phyloP scores from a whole-genome alignment of 768 basidiomycete species.

The Porpolomopsis calyptriformis region DNA sequence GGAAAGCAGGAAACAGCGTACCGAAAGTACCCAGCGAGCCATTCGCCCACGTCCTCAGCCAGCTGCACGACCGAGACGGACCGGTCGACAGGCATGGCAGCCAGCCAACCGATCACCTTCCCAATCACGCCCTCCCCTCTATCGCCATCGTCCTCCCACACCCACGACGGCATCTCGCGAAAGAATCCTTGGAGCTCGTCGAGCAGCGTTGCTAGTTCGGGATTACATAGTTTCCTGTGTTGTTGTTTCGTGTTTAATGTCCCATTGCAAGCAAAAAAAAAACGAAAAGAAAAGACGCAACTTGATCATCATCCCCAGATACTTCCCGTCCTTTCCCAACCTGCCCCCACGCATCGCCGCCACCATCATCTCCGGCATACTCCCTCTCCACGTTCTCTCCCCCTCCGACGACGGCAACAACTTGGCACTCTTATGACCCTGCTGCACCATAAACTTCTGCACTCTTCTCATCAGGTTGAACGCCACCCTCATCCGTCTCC shows the following conservation, averaged over 20 bases:
- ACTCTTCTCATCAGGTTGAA: slow-evolving; percentile 37
- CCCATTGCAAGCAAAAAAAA: too few species aligned
- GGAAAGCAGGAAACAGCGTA: slow-evolving; percentile 18
- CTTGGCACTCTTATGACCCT: slow-evolving; percentile 33
- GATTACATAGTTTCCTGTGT: slow-evolving; percentile 29
- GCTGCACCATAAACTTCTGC: slow-evolving; percentile 31
- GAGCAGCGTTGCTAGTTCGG: slow-evolving; percentile 29
- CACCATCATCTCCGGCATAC: slow-evolving; percentile 33
- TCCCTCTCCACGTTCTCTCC: too few species aligned
- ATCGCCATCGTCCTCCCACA: slow-evolving; percentile 26
- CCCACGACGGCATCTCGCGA: slow-evolving; percentile 19
- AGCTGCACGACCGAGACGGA: slow-evolving; percentile 9
- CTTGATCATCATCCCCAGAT: slow-evolving; percentile 39
- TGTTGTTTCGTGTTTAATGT: background rate
- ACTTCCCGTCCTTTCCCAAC: slow-evolving; percentile 31
- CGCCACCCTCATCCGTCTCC: slow-evolving; percentile 32
- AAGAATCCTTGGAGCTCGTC: slow-evolving; percentile 32
- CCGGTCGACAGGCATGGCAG: slow-evolving; percentile 14
- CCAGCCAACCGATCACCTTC: slow-evolving; percentile 9
- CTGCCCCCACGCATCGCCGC: slow-evolving; percentile 35
- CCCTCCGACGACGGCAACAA: too few species aligned
- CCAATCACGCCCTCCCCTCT: too few species aligned
- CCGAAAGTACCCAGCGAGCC: slow-evolving; percentile 44
- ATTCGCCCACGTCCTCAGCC: slow-evolving; percentile 31
- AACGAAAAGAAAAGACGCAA: too few species aligned